These are phyloP conservation scores for Jamesozyma hellenica DNA, from an alignment of 805 yeast genomes.

Conservation along the genomic window DNA sequence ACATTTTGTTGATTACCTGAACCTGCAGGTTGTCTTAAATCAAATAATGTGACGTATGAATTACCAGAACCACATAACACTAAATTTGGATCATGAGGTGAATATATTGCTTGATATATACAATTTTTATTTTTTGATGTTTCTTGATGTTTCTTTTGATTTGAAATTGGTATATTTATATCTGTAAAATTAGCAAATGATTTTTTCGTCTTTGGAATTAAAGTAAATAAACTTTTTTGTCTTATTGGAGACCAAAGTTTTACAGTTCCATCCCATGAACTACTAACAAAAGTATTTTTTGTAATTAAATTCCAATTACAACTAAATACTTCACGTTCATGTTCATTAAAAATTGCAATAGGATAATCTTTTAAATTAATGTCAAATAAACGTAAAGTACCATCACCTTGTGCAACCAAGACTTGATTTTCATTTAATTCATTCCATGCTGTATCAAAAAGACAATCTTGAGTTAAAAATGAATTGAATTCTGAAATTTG, in stretches of 20 bases:
- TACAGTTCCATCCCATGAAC: slow-evolving; percentile 89
- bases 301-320: slow-evolving; percentile 66
- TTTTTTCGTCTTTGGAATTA: slow-evolving; percentile 30
- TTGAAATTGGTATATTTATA: slow-evolving; percentile 26
- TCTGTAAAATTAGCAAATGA: slow-evolving; percentile 21
- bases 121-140: slow-evolving; percentile 41
- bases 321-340: slow-evolving; percentile 61
- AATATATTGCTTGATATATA: slow-evolving; percentile 68
- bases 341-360: slow-evolving; percentile 66
- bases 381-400: slow-evolving; percentile 75
- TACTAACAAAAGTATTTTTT: slow-evolving; percentile 57
- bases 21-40: slow-evolving; percentile 58
- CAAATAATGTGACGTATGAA: slow-evolving; percentile 74
- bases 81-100: slow-evolving; percentile 73
- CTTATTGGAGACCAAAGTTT: slow-evolving; percentile 69
- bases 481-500: slow-evolving; percentile 40
- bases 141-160: slow-evolving; percentile 16
- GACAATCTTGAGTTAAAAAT: slow-evolving; percentile 89
- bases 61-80: slow-evolving; percentile 63
- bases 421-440: slow-evolving; percentile 84
- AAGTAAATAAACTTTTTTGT: slow-evolving; percentile 45
- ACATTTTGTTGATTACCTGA: slow-evolving; percentile 38
- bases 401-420: slow-evolving; percentile 81
- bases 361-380: slow-evolving; percentile 57
- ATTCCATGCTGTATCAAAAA: slow-evolving; percentile 83